A percentile compares a stretch with the other conserved stretches of the same genome.
phyloP scores from a whole-genome alignment of 2,329 filamentous ascomycete genomes.

The Aureobasidium sp. region DNA sequence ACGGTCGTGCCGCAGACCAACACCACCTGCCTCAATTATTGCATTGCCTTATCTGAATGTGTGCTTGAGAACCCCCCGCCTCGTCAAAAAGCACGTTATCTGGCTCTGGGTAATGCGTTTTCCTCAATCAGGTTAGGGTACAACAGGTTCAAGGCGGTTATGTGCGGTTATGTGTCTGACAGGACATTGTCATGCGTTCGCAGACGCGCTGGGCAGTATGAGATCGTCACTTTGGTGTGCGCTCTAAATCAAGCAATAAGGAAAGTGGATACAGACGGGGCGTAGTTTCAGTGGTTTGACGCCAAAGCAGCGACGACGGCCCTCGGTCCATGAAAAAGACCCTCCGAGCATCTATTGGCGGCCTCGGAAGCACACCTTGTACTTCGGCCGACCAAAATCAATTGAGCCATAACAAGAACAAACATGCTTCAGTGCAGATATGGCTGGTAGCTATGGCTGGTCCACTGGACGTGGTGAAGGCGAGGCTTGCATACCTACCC shows the following conservation, averaged over 20 bases:
- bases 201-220: background rate
- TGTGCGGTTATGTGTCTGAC: background rate
- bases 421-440: background rate
- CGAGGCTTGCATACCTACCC: background rate
- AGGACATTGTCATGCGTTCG: background rate
- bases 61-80: background rate
- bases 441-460: background rate
- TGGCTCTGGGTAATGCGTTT: background rate
- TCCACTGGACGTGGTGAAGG: background rate
- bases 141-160: background rate
- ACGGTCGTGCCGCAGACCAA: constrained; percentile 4
- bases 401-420: background rate
- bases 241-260: background rate
- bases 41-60: background rate
- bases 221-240: background rate
- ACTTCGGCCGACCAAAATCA: background rate
- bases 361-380: background rate
- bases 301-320: background rate
- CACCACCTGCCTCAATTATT: background rate
- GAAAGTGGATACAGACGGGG: background rate
- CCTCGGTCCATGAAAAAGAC: background rate
- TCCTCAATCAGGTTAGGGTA: background rate
- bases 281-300: background rate
- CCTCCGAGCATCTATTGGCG: background rate
- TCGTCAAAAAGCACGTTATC: background rate